A percentile compares a stretch with the other conserved stretches of the same genome.
Conservation (phyloP, 257 asterid genomes). For the Solanum habrochaites region DNA sequence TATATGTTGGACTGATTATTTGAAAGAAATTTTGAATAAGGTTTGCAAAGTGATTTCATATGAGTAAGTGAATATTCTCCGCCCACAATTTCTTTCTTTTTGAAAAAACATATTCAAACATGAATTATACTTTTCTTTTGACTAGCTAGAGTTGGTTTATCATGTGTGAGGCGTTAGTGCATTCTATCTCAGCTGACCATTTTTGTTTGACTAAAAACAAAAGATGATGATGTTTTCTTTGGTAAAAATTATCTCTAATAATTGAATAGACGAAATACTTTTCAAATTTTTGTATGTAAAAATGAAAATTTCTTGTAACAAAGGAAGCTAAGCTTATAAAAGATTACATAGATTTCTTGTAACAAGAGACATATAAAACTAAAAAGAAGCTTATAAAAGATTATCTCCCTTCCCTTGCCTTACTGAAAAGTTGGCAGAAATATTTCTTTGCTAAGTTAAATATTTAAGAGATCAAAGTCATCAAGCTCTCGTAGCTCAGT, state of each 20-base stretch:
- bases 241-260: not conserved
- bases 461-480: not conserved
- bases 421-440: not conserved
- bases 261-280: too few species aligned
- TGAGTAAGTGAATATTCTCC: not conserved
- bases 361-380: too few species aligned
- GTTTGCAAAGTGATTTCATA: too few species aligned
- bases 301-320: not conserved
- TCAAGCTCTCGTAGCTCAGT: conserved; percentile 81
- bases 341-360: not conserved
- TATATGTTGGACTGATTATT: not conserved
- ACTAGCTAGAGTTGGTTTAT: not conserved
- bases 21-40: not conserved
- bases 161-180: not conserved
- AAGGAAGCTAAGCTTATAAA: not conserved
- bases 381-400: too few species aligned
- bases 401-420: not conserved
- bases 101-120: not conserved
- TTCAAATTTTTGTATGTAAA: too few species aligned
- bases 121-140: too few species aligned
- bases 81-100: too few species aligned
- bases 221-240: not conserved
- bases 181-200: not conserved
- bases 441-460: too few species aligned
- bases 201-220: not conserved